Evolutionary conservation across 2,329 filamentous ascomycete genomes (phyloP).

Genomic region (Trichoderma pleuroti): DNA sequence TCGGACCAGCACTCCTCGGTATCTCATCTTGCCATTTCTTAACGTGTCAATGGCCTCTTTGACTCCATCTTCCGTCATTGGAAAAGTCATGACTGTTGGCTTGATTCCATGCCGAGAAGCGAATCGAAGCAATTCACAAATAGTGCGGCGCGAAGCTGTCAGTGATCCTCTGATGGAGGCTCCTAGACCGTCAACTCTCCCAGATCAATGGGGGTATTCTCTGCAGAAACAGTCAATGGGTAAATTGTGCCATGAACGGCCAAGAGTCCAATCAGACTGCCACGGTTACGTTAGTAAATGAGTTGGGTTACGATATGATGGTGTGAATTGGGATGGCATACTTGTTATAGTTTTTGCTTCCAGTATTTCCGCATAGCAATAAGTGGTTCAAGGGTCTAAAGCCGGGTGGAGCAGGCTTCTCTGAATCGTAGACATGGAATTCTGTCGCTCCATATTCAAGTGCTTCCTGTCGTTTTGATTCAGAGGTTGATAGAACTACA

Average conservation of each 20-base stretch:
- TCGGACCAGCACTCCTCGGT: slow-evolving; percentile 1
- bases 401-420: neutral
- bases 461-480: neutral
- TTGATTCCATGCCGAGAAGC: neutral
- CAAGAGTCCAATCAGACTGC: neutral
- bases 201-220: neutral
- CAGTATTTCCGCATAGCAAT: neutral
- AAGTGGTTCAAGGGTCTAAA: neutral
- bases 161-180: neutral
- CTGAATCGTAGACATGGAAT: neutral
- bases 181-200: neutral
- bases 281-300: neutral
- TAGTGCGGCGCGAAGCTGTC: neutral
- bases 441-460: neutral
- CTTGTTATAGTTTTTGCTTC: slow-evolving; percentile 2
- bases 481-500: neutral
- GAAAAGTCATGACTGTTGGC: neutral
- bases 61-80: neutral
- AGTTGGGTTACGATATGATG: neutral
- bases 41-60: neutral
- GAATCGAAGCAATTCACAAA: neutral
- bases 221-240: neutral
- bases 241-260: neutral
- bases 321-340: neutral
- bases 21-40: neutral